These are phyloP conservation scores for Cytidiella melzeri DNA, from an alignment of 768 basidiomycete genomes.

Conservation along the genomic window DNA sequence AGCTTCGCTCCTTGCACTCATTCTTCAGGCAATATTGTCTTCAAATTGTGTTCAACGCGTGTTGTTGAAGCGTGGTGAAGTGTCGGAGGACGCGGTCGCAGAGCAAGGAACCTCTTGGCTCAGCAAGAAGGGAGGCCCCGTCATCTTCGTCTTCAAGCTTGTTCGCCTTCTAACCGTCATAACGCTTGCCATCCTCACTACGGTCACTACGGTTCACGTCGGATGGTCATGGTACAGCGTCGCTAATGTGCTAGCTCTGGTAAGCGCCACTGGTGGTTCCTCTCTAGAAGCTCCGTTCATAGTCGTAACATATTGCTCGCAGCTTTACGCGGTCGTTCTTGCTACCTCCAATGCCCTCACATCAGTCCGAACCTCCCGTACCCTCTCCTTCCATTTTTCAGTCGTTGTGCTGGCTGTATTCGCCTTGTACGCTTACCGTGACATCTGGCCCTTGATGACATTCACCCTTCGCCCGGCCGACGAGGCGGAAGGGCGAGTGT, in stretches of 20 bases:
- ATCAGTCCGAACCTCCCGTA: not conserved
- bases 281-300: not conserved
- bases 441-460: slow-evolving; percentile 56
- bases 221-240: slow-evolving; percentile 1
- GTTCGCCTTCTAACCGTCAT: slow-evolving; percentile 3
- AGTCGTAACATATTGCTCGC: not conserved
- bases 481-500: slow-evolving; percentile 34
- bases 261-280: not conserved
- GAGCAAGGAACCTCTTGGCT: not conserved
- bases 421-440: slow-evolving; percentile 46
- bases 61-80: not conserved
- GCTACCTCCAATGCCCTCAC: slow-evolving; percentile 14
- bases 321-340: slow-evolving; percentile 19
- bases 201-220: not conserved
- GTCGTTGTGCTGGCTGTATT: slow-evolving; percentile 41
- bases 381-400: slow-evolving; percentile 39
- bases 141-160: slow-evolving; percentile 9
- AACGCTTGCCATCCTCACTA: slow-evolving; percentile 2
- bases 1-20: slow-evolving; percentile 1
- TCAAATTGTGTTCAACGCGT: slow-evolving; percentile 4
- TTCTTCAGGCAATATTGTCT: not conserved
- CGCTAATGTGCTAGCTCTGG: not conserved
- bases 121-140: not conserved
- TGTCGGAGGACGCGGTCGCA: not conserved
- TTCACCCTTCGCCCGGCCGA: slow-evolving; percentile 43